These are phyloP conservation scores for Trichosporon inkin DNA, from an alignment of 1,284 basidiomycete genomes.

Conservation along the genomic window DNA sequence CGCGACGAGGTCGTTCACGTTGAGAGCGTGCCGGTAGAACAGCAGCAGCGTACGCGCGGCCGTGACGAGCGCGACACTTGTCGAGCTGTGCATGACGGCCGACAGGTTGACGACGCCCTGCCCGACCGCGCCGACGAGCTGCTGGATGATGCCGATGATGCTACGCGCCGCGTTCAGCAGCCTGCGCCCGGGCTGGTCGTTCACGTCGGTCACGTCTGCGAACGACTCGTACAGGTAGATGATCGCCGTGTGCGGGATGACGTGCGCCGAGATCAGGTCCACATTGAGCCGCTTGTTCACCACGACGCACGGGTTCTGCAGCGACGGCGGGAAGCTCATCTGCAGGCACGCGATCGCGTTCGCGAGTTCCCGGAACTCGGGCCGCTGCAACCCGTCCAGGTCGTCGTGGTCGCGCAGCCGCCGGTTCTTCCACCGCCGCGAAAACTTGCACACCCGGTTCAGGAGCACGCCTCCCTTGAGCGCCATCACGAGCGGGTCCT, in stretches of 20 bases:
- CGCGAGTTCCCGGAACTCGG: constrained; percentile 47
- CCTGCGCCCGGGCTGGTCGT: constrained; percentile 37
- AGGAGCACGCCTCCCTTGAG: constrained; percentile 37
- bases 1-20: constrained; percentile 29
- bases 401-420: constrained; percentile 43
- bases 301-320: constrained; percentile 30
- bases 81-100: constrained; percentile 41
- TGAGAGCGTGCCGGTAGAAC: constrained; percentile 42
- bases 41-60: constrained; percentile 39
- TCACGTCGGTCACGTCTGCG: constrained; percentile 41
- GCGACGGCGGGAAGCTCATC: constrained; percentile 41
- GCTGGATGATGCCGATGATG: constrained; percentile 42
- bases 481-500: constrained; percentile 43
- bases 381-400: constrained; percentile 41
- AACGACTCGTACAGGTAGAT: constrained; percentile 49
- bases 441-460: constrained; percentile 40
- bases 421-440: constrained; percentile 46
- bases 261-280: constrained; percentile 39
- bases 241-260: constrained; percentile 41
- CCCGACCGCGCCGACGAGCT: constrained; percentile 28
- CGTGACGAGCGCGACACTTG: constrained; percentile 41
- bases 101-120: constrained; percentile 28
- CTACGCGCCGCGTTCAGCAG: constrained; percentile 39
- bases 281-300: constrained; percentile 32
- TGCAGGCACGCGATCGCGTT: constrained; percentile 45